Evolutionary conservation across 1,284 basidiomycete species (phyloP), one percentile per base, ranked within the genome.

Genomic region (Crocinoboletus sp.): DNA sequence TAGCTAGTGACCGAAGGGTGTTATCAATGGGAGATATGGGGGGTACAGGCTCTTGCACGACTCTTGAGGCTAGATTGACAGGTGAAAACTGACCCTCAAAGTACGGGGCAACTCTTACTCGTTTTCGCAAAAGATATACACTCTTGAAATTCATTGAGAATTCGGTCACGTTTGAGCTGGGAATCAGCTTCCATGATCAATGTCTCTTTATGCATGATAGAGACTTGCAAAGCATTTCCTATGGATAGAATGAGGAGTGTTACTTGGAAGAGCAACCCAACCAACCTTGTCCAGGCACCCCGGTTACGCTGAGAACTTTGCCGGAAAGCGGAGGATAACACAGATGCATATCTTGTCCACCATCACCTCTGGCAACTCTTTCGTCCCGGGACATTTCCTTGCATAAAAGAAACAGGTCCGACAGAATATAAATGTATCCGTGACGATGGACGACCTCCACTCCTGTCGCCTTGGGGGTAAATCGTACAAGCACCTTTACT

Each of bases 251-350:
- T 60, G 39, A 64, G 43, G 9, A 50, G 41, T 13, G 23, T 38
- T 23, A 27, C 12, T 38, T 36, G 32, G 30, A 43, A 45, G 36
- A 48, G 43, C 16, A 33, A 44, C 19, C 1, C 19, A 30, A 64
- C 73, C 51, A 55, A 74, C 84, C 76, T 71, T 73, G 72, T 32
- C 74, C 79, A 44, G 74, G 69, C 5, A 82, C 71, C 56, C 83
- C 84, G 20, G 68, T 72, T n/a, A 85, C 80, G 52, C 78, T 77
- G 43, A 98, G 71, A 59, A 97, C 93, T 64, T 97, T 98, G 5
- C 94, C 94, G 7, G 96, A 88, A 40, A 99, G 70, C 3, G 96
- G 96, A 16, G 96, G 96, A 69, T 96, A 99, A 52, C 88, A 80
- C 41, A 99, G 71, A 84, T 87, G 92, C 84, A 96, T 89, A 61